phyloP scores from a whole-genome alignment of 1,139 yeast genomes.

The Spathaspora sp. region DNA sequence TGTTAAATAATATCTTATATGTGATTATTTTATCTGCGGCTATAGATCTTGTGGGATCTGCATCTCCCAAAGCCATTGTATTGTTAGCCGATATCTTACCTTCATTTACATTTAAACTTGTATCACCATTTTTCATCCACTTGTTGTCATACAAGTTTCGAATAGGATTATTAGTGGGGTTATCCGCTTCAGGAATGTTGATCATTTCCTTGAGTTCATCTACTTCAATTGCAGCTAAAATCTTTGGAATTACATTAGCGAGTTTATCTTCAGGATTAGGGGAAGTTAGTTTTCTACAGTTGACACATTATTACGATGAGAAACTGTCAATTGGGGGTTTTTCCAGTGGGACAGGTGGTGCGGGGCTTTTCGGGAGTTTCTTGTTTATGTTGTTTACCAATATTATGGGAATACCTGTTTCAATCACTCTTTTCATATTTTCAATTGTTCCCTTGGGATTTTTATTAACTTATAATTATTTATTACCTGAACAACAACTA shows the following conservation, averaged over 20 bases:
- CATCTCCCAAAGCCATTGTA: slow-evolving; percentile 83
- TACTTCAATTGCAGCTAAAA: slow-evolving; percentile 30
- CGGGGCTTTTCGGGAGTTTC: slow-evolving; percentile 81
- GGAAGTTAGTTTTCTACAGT: slow-evolving; percentile 80
- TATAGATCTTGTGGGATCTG: slow-evolving; percentile 80
- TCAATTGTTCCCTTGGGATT: slow-evolving; percentile 40
- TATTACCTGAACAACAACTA: slow-evolving; percentile 22
- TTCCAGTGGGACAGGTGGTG: slow-evolving; percentile 94
- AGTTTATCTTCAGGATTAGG: slow-evolving; percentile 88
- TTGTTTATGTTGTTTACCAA: slow-evolving; percentile 42
- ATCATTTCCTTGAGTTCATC: slow-evolving; percentile 50
- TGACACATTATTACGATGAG: slow-evolving; percentile 68
- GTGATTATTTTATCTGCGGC: slow-evolving; percentile 93
- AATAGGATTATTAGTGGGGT: slow-evolving; percentile 50
- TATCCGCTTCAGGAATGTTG: slow-evolving; percentile 78
- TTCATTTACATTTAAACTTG: slow-evolving; percentile 65
- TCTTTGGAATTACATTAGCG: slow-evolving; percentile 78
- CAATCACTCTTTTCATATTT: slow-evolving; percentile 32
- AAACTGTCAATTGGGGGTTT: slow-evolving; percentile 71
- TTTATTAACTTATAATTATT: slow-evolving; percentile 24
- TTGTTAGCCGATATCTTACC: slow-evolving; percentile 86
- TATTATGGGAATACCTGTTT: slow-evolving; percentile 30
- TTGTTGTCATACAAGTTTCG: slow-evolving; percentile 57
- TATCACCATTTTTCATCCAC: slow-evolving; percentile 81
- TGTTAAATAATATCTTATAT: slow-evolving; percentile 83